A percentile compares a stretch with the other conserved stretches of the same genome.
These are phyloP conservation scores for Casuarina glauca DNA, from an alignment of 306 rosid species.

Conservation along the genomic window DNA sequence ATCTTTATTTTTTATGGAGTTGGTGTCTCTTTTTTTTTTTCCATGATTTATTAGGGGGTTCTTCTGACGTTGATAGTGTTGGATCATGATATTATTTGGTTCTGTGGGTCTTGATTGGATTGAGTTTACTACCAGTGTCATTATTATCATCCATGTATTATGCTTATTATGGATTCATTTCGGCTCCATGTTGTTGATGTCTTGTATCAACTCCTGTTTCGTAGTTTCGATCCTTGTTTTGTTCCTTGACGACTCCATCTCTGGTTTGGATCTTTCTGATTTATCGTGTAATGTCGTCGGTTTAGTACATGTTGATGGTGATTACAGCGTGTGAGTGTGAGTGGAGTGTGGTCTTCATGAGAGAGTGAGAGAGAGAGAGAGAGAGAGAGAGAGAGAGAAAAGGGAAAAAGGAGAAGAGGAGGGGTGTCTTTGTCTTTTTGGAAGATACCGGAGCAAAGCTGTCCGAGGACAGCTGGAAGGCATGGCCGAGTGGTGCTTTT, in stretches of 20 bases:
- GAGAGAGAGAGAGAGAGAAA: no score
- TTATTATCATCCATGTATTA: neutral
- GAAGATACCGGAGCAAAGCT: neutral
- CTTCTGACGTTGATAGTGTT: neutral
- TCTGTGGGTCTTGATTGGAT: neutral
- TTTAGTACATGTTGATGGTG: neutral
- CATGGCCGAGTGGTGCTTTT: neutral
- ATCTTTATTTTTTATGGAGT: neutral
- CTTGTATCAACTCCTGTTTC: neutral
- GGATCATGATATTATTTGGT: neutral
- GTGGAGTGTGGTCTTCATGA: neutral
- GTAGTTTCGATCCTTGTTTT: neutral
- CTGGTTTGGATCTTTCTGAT: no score
- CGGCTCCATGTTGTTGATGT: neutral
- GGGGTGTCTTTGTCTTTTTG: constrained; percentile 2
- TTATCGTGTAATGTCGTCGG: neutral
- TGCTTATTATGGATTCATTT: neutral
- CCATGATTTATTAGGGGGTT: neutral
- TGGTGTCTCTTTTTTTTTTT: neutral
- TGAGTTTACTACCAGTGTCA: neutral
- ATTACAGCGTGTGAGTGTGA: neutral
- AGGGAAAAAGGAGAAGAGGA: no score
- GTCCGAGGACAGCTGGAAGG: neutral
- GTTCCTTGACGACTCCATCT: no score
- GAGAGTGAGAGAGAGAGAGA: neutral